Percentiles rank a stretch among this genome's conserved stretches.
phyloP scores from a whole-genome alignment of 2,329 filamentous ascomycete species.

The Aspergillus sp. region DNA sequence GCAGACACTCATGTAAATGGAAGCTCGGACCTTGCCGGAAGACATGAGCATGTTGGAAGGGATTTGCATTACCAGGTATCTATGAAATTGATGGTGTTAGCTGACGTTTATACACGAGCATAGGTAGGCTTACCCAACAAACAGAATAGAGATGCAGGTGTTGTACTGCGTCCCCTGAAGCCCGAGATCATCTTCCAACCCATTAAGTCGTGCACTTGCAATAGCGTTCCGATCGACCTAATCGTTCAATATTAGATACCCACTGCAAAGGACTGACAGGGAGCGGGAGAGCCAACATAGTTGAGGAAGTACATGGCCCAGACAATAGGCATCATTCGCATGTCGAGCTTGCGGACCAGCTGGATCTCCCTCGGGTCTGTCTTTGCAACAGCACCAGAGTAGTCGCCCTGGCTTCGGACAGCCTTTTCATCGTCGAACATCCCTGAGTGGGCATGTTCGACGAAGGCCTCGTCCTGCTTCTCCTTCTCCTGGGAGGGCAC shows the following conservation, averaged over 20 bases:
- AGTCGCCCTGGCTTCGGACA: background rate
- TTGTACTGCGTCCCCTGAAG: slow-evolving; percentile 29
- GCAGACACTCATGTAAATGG: slow-evolving; percentile 43
- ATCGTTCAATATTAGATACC: background rate
- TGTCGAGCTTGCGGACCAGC: slow-evolving; percentile 1
- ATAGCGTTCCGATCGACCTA: slow-evolving; percentile 25
- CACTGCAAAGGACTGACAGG: too few relatives aligned
- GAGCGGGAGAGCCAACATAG: background rate
- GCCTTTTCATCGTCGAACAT: background rate
- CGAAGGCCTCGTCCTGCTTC: background rate
- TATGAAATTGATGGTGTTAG: slow-evolving; percentile 10
- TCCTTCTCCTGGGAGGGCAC: background rate
- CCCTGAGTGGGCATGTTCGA: background rate
- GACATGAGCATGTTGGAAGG: slow-evolving; percentile 31
- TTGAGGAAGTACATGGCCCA: slow-evolving; percentile 8
- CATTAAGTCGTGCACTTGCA: slow-evolving; percentile 28
- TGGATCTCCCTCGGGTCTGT: background rate
- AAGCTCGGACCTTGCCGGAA: slow-evolving; percentile 30
- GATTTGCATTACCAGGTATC: slow-evolving; percentile 16
- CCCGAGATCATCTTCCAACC: slow-evolving; percentile 23
- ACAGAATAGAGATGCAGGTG: background rate
- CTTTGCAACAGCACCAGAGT: background rate
- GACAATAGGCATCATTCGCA: slow-evolving; percentile 2
- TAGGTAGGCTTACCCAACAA: too few relatives aligned
- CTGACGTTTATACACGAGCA: too few relatives aligned